Evolutionary conservation across 306 rosid species (phyloP), one percentile per base, ranked within the genome.

Genomic region (Comarum palustre): DNA sequence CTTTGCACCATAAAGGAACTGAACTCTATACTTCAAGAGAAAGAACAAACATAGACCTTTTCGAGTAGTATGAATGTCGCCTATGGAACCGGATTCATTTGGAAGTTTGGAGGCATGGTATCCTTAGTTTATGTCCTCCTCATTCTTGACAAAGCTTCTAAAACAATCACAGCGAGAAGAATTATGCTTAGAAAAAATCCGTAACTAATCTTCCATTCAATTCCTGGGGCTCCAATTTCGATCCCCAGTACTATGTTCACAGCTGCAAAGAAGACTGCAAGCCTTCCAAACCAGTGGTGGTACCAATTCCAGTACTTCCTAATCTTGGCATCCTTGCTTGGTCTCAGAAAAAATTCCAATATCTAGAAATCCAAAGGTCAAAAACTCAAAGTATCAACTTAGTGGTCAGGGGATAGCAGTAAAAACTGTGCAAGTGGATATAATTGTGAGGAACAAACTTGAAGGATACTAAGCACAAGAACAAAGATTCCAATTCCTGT

Each of bases 261-360:
- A 24, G 96, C 86, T 79, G 88, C 97, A 76, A 91, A 95, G 77
- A 95, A 88, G 60, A 95, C 84, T 25, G 96, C 96, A 79, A 91
- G 47, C 81, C 99, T 95, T 81, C 99, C 99, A 79, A 87, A 75
- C 92, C 96, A 95, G 72, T 85, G 69, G 67, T 95, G 99, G 78
- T 95, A 95, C 96, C 88, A 82, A 63, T 95, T 95, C 99, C 97
- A 95, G 71, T 85, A 77, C 73, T 74, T 86, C 13, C 99, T 87
- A 57, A 79, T 48, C 91, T 90, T 91, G 10, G 93, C 82, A 15
- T 88, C 90, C 78, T 79, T 84, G 88, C 78, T 77, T 16, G 99
- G 96, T 66, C 97, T 79, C 52, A 89, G 80, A 78, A 91, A 85
- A 76, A 91, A 89, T 74, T 97, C 98, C 79, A 91, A 51, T 69